Percentiles rank a stretch among this genome's conserved stretches.
Evolutionary conservation across 2,329 filamentous ascomycete genomes (phyloP).

Genomic region (Coleophoma eucalyptorum): DNA sequence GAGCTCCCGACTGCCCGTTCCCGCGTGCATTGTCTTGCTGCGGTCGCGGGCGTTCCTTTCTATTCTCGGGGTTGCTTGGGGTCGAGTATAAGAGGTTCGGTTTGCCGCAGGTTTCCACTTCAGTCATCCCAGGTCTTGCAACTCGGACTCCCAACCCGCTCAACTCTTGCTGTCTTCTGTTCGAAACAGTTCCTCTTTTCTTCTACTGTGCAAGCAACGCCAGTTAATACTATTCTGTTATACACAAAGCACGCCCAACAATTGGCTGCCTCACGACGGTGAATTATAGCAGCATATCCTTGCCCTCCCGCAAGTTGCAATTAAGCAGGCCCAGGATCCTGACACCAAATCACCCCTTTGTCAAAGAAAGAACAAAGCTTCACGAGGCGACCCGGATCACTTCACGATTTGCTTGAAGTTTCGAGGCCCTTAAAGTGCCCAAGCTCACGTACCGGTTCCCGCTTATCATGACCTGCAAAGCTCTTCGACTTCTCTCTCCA

Average conservation of each 20-base stretch:
- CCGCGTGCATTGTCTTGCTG: not conserved
- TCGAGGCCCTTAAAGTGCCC: slow-evolving; percentile 17
- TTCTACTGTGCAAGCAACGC: slow-evolving; percentile 16
- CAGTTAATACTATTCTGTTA: slow-evolving; percentile 9
- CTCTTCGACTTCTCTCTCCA: slow-evolving; percentile 27
- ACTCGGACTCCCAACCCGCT: slow-evolving; percentile 3
- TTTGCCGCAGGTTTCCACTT: slow-evolving; percentile 16
- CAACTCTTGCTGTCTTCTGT: slow-evolving; percentile 10
- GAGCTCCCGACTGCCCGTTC: not conserved
- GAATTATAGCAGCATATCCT: slow-evolving; percentile 13
- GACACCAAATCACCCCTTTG: not conserved
- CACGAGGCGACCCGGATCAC: not conserved
- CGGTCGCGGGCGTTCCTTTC: no score
- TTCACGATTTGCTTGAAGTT: slow-evolving; percentile 12
- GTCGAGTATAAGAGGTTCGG: slow-evolving; percentile 19
- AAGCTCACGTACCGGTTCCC: slow-evolving; percentile 7
- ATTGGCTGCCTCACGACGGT: slow-evolving; percentile 19
- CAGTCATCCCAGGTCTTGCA: slow-evolving; percentile 7
- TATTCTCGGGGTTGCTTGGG: slow-evolving; percentile 3
- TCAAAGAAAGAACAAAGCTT: not conserved
- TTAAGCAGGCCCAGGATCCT: slow-evolving; percentile 3
- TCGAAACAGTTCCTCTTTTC: slow-evolving; percentile 13
- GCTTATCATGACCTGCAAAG: slow-evolving; percentile 29
- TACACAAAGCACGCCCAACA: slow-evolving; percentile 6
- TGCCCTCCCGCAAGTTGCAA: slow-evolving; percentile 8